Evolutionary conservation across 306 rosid genomes (phyloP).

Genomic region (Acacia acuminata): DNA sequence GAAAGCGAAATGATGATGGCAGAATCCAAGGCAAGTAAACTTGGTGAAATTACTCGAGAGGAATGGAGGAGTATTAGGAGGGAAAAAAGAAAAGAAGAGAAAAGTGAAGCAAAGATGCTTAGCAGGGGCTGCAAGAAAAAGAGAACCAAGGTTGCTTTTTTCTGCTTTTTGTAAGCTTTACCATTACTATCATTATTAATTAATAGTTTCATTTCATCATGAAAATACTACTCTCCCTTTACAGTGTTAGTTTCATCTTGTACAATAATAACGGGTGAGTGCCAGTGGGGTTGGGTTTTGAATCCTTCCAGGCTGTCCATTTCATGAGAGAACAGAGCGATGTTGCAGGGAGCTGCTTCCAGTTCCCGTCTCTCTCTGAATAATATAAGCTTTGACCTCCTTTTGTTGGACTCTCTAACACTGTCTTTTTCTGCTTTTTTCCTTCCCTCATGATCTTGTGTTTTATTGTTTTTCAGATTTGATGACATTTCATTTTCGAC

Average conservation of each 20-base stretch:
- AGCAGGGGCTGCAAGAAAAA: conserved; percentile 70
- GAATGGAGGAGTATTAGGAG: conserved; percentile 31
- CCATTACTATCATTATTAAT: background rate
- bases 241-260: conserved; percentile 36
- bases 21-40: conserved; percentile 31
- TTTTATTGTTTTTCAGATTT: conserved; percentile 19
- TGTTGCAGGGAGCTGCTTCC: background rate
- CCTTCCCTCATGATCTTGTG: conserved; percentile 17
- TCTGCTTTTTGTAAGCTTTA: conserved; percentile 60
- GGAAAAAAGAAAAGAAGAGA: conserved; percentile 26
- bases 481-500: background rate
- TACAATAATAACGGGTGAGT: conserved; percentile 55
- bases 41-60: conserved; percentile 27
- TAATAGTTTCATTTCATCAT: conserved; percentile 35
- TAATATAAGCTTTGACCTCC: conserved; percentile 57
- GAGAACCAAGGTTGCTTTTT: conserved; percentile 46
- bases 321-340: conserved; percentile 30
- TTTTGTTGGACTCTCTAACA: conserved; percentile 48
- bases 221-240: conserved; percentile 42
- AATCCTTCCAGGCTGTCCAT: conserved; percentile 81
- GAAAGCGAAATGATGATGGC: conserved; percentile 35
- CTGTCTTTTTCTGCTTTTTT: conserved; percentile 39
- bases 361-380: conserved; percentile 27
- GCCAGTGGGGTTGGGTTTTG: conserved; percentile 57
- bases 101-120: conserved; percentile 80